These are phyloP conservation scores for Austropuccinia psidii DNA, from an alignment of 1,284 basidiomycete species.

Conservation along the genomic window DNA sequence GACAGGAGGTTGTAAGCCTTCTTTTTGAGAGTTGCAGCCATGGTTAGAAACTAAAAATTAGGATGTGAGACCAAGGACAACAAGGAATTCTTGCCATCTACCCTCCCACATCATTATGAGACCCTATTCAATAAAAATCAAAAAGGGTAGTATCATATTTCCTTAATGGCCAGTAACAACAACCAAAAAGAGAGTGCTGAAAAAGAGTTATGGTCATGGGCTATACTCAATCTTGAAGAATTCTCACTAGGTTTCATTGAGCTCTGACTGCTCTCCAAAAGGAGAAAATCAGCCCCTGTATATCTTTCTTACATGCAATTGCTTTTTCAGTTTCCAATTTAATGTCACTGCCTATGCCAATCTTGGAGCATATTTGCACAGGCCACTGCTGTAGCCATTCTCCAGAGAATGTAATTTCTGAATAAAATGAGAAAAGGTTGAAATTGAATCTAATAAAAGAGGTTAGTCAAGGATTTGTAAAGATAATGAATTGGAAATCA, in stretches of 20 bases:
- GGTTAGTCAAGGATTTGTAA: neutral
- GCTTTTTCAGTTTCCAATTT: too few relatives aligned
- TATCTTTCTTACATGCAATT: too few relatives aligned
- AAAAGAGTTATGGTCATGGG: neutral
- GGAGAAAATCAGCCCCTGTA: too few relatives aligned
- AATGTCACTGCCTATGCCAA: too few relatives aligned
- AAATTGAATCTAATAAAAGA: constrained; percentile 64
- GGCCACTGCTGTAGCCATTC: neutral
- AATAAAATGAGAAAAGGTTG: constrained; percentile 93
- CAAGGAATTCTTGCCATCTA: neutral
- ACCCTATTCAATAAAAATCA: neutral
- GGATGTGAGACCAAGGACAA: neutral
- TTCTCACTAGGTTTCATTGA: neutral
- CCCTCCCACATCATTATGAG: neutral
- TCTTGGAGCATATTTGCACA: too few relatives aligned
- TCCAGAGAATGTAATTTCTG: constrained; percentile 77
- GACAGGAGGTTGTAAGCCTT: neutral
- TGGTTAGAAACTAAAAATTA: neutral
- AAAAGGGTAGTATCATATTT: neutral
- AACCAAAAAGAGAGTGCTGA: neutral
- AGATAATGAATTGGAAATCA: neutral
- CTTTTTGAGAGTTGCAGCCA: too few relatives aligned
- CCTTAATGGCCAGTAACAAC: neutral
- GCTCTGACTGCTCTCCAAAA: too few relatives aligned
- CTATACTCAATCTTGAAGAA: neutral